Base-by-base conservation (phyloP, 1,284 basidiomycete genomes). In the Marasmius oreades region DNA sequence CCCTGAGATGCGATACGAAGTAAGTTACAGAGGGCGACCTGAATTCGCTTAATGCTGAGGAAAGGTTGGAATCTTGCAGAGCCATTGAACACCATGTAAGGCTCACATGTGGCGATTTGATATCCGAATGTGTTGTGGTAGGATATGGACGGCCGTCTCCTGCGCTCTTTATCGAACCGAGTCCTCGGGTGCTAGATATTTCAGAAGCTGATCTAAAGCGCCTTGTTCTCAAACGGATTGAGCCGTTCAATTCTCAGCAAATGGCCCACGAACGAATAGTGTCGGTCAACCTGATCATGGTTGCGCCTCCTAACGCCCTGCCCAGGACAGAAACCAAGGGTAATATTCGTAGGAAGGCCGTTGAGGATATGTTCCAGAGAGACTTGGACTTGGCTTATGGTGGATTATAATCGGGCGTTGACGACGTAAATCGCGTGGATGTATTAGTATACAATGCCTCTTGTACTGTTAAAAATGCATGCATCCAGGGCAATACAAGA, bases 1-100 rank as follows among this genome's bases (percentile, higher is more conserved):
- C 77, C 53, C 68, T 78, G 54, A 73, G 77, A 26, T 81, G 79
- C 63, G 81, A 84, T 65, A 82, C 82, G 23, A 81, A 79, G 77
- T 77, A 59, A 33, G 69, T 59, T 23, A 1, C 14, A 31, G 10
- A 31, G 10, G 10, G 5, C 20, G 28, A 16, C 8, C n/a, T 50
- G 26, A 50, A 8, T 50, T 4, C 26, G 47, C 1, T 12, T 12
- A 31, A 12, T n/a, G 7, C 47, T 50, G n/a, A 31, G 1, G 23
- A 18, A 18, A 50, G n/a, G n/a, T 12, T 18, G 7, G 7, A 16
- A 33, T 31, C 28, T 18, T 16, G 12, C 2, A 57, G 56, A 7
- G 43, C 52, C 3, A 57, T 57, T 20, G 52, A 57, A 43, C 37
- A 53, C 14, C 47, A 22, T 14, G 56, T 50, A 12, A 16, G 51